Conservation (phyloP, 1,139 yeast genomes). For the Pneumocystis jirovecii region DNA sequence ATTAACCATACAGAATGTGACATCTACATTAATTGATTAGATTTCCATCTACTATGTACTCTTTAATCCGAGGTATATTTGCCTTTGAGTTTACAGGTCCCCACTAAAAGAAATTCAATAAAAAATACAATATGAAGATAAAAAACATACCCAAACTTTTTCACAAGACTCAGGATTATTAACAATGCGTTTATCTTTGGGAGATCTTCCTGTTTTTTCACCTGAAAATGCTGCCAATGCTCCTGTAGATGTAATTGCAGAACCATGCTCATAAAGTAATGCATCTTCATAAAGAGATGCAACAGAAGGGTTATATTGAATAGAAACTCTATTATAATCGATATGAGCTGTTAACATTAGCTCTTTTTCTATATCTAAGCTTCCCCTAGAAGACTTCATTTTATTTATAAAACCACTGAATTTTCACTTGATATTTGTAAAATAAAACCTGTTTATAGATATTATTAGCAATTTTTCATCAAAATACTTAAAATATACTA, state of each 20-base stretch:
- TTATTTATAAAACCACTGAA: background rate
- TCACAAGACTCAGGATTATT: constrained; percentile 77
- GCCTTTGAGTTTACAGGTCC: constrained; percentile 83
- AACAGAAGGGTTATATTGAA: constrained; percentile 81
- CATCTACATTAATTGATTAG: constrained; percentile 32
- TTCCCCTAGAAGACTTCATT: background rate
- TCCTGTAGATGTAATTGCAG: constrained; percentile 86
- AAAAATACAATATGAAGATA: background rate
- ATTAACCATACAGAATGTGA: constrained; percentile 91
- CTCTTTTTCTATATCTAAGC: constrained; percentile 5
- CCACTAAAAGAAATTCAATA: constrained; percentile 34
- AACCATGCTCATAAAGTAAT: constrained; percentile 64
- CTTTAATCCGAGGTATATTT: background rate
- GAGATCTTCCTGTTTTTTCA: constrained; percentile 93
- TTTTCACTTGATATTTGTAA: background rate
- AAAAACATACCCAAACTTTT: constrained; percentile 47
- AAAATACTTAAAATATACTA: background rate
- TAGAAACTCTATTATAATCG: constrained; percentile 28
- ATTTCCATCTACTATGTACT: background rate
- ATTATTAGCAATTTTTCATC: background rate
- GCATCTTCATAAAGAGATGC: constrained; percentile 94
- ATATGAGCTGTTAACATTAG: constrained; percentile 27
- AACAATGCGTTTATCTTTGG: constrained; percentile 94
- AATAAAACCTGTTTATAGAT: background rate
- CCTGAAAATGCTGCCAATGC: constrained; percentile 95